Evolutionary conservation across 768 basidiomycete genomes (phyloP), one percentile per base, ranked within the genome.

Genomic region (Russula sp.): DNA sequence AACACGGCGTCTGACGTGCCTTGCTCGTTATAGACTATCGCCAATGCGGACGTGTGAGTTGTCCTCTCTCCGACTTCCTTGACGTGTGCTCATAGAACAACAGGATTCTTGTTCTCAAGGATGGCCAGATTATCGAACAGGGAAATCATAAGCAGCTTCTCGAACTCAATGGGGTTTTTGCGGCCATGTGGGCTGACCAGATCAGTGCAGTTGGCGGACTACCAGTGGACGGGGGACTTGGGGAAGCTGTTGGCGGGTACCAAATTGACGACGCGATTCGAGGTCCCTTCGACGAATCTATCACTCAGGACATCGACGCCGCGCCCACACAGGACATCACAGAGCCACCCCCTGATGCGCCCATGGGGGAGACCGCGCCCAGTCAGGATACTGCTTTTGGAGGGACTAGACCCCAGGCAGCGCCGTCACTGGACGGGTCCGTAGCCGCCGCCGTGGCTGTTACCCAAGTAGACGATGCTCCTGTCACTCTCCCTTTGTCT

Each of bases 161-260:
- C 51, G 83, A 84, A 35, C 74, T 76, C 50, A 82, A 88, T 67
- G 90, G 90, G 55, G 70, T 84, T 44, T 94, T 94, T 69, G 88
- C 90, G 13, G 78, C 82, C 0, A 89, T 95, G 89, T 97, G 94
- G 94, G 85, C 89, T 0, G 85, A 91, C 71, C 90, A 95, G 70
- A 78, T 88, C 35, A 84, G 84, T 27, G 79, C 86, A 4, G 81
- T 82, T 35, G 88, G 86, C 57, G 79, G 82, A 57, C 75, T 75
- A 64, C 74, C 78, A 16, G 69, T 76, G 42, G 74, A 78, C 4
- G 70, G 75, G 53, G 70, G 72, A 51, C 75, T 73, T 39, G 78
- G 77, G 68, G 71, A 73, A 48, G 77, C 78, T 18, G 70, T 77
- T 20, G 72, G 74, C 31, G 82, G 79, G n/a, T 83, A 84, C 70